Evolutionary conservation across 176 grass and related monocot genomes (phyloP).

Genomic region (Neostapfia colusana): DNA sequence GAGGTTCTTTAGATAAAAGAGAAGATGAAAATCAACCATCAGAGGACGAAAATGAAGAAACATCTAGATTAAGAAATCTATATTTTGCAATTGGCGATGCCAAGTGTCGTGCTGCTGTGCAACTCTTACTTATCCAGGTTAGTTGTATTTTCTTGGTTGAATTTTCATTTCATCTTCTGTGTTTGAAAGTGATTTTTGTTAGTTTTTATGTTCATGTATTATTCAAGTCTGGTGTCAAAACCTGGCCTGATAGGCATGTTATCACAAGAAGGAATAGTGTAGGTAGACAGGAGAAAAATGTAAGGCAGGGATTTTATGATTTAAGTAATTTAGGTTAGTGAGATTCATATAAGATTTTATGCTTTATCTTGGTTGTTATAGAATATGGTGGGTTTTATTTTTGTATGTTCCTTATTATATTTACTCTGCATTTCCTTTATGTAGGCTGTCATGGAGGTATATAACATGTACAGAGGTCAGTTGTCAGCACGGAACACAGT

Average conservation of each 20-base stretch:
- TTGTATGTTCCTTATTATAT: slow-evolving; percentile 14
- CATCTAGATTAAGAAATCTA: slow-evolving; percentile 71
- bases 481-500: slow-evolving; percentile 82
- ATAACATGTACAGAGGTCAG: slow-evolving; percentile 85
- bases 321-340: background rate
- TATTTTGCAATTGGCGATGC: slow-evolving; percentile 94
- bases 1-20: slow-evolving; percentile 52
- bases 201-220: too few relatives aligned
- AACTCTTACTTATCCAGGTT: slow-evolving; percentile 99
- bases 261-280: background rate
- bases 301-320: slow-evolving; percentile 9
- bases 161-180: background rate
- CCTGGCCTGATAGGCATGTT: slow-evolving; percentile 14
- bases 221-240: background rate
- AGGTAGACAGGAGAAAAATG: slow-evolving; percentile 18
- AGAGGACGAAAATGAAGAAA: slow-evolving; percentile 62
- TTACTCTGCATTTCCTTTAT: slow-evolving; percentile 31
- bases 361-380: slow-evolving; percentile 20
- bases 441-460: slow-evolving; percentile 98
- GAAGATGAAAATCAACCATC: slow-evolving; percentile 52
- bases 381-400: slow-evolving; percentile 6
- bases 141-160: slow-evolving; percentile 30
- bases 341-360: slow-evolving; percentile 5
- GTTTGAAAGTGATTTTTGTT: too few relatives aligned
- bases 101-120: slow-evolving; percentile 94